Percentiles rank a stretch among this genome's conserved stretches.
Evolutionary conservation across 2,329 filamentous ascomycete species (phyloP).

Genomic region (Fusarium longipes): DNA sequence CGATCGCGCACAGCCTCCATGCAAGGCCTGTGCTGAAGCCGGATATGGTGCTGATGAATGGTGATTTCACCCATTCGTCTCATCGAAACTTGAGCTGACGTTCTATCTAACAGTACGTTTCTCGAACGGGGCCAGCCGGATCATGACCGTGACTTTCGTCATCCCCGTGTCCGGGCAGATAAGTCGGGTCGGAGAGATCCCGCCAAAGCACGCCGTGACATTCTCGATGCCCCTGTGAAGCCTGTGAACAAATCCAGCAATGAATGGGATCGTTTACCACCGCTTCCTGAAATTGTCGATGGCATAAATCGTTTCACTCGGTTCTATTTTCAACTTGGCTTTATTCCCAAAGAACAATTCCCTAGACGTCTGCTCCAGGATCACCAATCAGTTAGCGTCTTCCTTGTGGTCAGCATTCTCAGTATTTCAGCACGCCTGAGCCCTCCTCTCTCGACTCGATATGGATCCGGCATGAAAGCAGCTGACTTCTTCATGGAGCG

Average conservation of each 20-base stretch:
- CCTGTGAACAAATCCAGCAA: conserved; percentile 45
- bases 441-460: conserved; percentile 58
- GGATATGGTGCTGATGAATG: conserved; percentile 62
- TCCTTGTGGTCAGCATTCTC: conserved; percentile 66
- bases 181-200: conserved; percentile 56
- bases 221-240: conserved; percentile 47
- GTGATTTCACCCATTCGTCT: conserved; percentile 50
- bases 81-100: conserved; percentile 2
- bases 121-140: conserved; percentile 65
- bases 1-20: conserved; percentile 61
- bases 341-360: conserved; percentile 66
- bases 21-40: conserved; percentile 63
- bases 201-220: conserved; percentile 52
- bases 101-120: conserved; percentile 56
- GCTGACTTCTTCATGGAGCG: conserved; percentile 65
- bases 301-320: conserved; percentile 64
- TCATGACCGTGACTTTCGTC: conserved; percentile 66
- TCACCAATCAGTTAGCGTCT: conserved; percentile 62
- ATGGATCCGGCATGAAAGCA: conserved; percentile 63
- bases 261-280: conserved; percentile 63
- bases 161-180: conserved; percentile 63
- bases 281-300: conserved; percentile 62
- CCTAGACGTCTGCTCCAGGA: conserved; percentile 59
- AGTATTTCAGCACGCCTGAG: conserved; percentile 68
- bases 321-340: conserved; percentile 70